A percentile compares a stretch with the other conserved stretches of the same genome.
phyloP scores from a whole-genome alignment of 768 basidiomycete genomes.

The Russula vinacea region DNA sequence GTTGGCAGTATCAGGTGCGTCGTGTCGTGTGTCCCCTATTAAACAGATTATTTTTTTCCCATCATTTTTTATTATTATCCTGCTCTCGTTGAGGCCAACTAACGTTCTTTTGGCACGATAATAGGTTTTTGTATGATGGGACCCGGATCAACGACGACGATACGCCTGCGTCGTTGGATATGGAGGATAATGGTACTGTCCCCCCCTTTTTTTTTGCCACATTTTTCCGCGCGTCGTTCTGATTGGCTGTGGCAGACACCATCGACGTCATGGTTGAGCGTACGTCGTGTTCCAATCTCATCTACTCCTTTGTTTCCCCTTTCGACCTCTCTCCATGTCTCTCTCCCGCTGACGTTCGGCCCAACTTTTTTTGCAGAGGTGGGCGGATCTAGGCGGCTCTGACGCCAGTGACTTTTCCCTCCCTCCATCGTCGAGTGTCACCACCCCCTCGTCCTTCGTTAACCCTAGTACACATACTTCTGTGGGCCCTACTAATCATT shows the following conservation, averaged over 20 bases:
- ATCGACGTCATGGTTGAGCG: conserved; percentile 98
- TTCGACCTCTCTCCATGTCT: too few relatives aligned
- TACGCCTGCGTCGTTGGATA: conserved; percentile 77
- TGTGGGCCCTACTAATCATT: conserved; percentile 19
- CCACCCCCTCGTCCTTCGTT: neutral
- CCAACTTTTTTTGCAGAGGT: conserved; percentile 44
- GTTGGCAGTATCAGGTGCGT: conserved; percentile 83
- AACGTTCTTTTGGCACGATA: neutral
- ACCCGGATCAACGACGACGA: conserved; percentile 82
- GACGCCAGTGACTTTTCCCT: conserved; percentile 25
- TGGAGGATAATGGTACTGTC: conserved; percentile 80
- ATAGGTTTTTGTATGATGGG: conserved; percentile 90
- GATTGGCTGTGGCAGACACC: conserved; percentile 51
- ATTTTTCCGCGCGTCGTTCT: neutral
- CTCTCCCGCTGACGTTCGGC: conserved; percentile 10
- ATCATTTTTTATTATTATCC: too few relatives aligned
- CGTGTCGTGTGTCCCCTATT: too few relatives aligned
- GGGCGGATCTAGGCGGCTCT: conserved; percentile 60
- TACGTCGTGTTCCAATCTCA: conserved; percentile 42
- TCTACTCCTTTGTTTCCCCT: conserved; percentile 24
- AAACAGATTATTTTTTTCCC: too few relatives aligned
- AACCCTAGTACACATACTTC: conserved; percentile 22
- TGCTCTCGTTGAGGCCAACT: neutral
- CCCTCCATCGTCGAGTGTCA: conserved; percentile 6
- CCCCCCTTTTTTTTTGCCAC: neutral